Evolutionary conservation across 345 rosid species (phyloP), one percentile per base, ranked within the genome.

Genomic region (Reutealis trisperma): DNA sequence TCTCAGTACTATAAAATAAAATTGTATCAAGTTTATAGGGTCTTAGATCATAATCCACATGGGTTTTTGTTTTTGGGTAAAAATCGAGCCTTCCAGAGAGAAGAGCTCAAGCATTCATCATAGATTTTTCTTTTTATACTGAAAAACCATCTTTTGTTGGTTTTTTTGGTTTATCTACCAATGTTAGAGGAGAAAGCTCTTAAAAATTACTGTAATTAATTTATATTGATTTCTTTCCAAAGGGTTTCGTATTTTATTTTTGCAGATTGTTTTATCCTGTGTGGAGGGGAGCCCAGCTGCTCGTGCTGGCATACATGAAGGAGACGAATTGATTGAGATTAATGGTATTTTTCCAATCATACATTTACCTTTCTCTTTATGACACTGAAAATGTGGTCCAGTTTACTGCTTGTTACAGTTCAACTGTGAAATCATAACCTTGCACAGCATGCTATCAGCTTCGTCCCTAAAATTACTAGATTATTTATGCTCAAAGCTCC

Each of bases 221-320:
- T 64, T 63, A 0, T 30, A 16, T 30, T 7, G 3, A 30, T 30
- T 30, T 8, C 42, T 34, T 16, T 32, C 21, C 59, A 54, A 54
- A 0, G 59, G n/a, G 59, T 63, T 63, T 16, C 22, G 34, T 32
- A 16, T 32, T 63, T 34, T 63, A 34, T 32, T 63, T 5, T 63
- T 85, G 85, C 91, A 92, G 97, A 92, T 91, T 77, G 93, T 94
- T 70, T 79, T 94, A 88, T 91, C 94, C 72, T 91, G 92, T 69
- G 77, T 94, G 61, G 90, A 94, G 37, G 93, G 87, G 79, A 86
- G 97, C 80, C 98, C 98, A 11, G 97, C 98, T 70, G 93, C 96
- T 80, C 97, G 91, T 76, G 94, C 93, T 32, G 93, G 98, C 64
- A 88, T 92, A 81, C 93, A 73, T n/a, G 90, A 87, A 71, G 98